These are phyloP conservation scores for Pseudogymnoascus destructans DNA, from an alignment of 2,329 filamentous ascomycete species.

Conservation along the genomic window DNA sequence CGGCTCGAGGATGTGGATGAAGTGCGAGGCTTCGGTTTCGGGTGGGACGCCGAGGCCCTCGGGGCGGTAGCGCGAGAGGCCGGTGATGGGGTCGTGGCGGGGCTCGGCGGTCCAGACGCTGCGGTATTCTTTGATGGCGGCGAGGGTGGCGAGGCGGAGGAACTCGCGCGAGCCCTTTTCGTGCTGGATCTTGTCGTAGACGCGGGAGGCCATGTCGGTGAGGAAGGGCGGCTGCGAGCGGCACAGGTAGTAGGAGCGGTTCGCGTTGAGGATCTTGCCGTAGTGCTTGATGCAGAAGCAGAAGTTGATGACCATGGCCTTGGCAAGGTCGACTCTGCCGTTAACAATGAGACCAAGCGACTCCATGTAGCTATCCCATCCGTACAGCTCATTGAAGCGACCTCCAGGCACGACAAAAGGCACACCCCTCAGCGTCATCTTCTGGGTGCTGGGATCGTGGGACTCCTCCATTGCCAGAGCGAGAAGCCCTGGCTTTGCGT, in stretches of 20 bases:
- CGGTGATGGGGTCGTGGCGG: constrained; percentile 33
- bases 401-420: constrained; percentile 97
- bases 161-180: constrained; percentile 72
- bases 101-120: constrained; percentile 22
- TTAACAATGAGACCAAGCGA: constrained; percentile 79
- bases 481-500: constrained; percentile 74
- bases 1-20: constrained; percentile 29
- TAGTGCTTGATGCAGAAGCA: constrained; percentile 98
- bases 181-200: constrained; percentile 86
- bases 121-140: constrained; percentile 68
- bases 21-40: constrained; percentile 39
- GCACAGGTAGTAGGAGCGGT: constrained; percentile 85
- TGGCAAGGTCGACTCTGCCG: constrained; percentile 74
- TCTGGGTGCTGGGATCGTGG: constrained; percentile 51
- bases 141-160: constrained; percentile 63
- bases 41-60: constrained; percentile 38
- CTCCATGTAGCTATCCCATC: constrained; percentile 99
- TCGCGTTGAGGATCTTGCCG: constrained; percentile 95
- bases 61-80: constrained; percentile 36
- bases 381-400: constrained; percentile 95
- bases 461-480: constrained; percentile 79
- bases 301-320: constrained; percentile 91
- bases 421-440: constrained; percentile 61
- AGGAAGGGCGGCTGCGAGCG: constrained; percentile 93
- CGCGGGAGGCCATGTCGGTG: constrained; percentile 90